Conservation (phyloP, 2,329 filamentous ascomycete genomes). For the Epichloe scottii region DNA sequence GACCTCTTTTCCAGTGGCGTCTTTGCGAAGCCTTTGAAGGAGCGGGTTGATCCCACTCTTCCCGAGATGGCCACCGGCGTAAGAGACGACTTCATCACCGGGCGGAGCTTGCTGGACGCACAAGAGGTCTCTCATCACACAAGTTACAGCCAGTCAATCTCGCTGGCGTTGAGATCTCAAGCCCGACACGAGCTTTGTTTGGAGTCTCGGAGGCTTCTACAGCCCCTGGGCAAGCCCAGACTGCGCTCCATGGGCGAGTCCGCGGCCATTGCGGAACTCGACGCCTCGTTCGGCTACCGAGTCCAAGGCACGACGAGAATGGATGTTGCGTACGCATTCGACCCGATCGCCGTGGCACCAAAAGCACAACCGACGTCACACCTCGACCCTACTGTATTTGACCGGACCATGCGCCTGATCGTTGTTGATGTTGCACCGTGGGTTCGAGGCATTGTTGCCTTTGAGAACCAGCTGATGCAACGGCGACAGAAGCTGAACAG, state of each 20-base stretch:
- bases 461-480: slow-evolving; percentile 58
- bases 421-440: slow-evolving; percentile 76
- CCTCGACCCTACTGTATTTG: slow-evolving; percentile 62
- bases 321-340: slow-evolving; percentile 47
- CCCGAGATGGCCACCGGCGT: slow-evolving; percentile 38
- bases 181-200: slow-evolving; percentile 12
- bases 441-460: slow-evolving; percentile 71
- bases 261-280: slow-evolving; percentile 23
- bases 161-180: slow-evolving; percentile 18
- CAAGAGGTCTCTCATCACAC: slow-evolving; percentile 21
- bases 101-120: slow-evolving; percentile 35
- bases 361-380: slow-evolving; percentile 25
- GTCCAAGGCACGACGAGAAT: slow-evolving; percentile 27
- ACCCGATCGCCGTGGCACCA: slow-evolving; percentile 42
- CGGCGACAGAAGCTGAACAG: slow-evolving; percentile 51
- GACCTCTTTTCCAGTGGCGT: slow-evolving; percentile 45
- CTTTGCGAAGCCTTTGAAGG: slow-evolving; percentile 32
- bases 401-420: slow-evolving; percentile 54
- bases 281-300: slow-evolving; percentile 21
- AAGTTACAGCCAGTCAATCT: slow-evolving; percentile 14
- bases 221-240: not conserved
- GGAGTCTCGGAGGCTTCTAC: not conserved
- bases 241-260: slow-evolving; percentile 21
- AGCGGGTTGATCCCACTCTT: slow-evolving; percentile 47
- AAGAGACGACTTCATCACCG: slow-evolving; percentile 38